phyloP scores from a whole-genome alignment of 345 rosid species.

The Syzygium aromaticum region DNA sequence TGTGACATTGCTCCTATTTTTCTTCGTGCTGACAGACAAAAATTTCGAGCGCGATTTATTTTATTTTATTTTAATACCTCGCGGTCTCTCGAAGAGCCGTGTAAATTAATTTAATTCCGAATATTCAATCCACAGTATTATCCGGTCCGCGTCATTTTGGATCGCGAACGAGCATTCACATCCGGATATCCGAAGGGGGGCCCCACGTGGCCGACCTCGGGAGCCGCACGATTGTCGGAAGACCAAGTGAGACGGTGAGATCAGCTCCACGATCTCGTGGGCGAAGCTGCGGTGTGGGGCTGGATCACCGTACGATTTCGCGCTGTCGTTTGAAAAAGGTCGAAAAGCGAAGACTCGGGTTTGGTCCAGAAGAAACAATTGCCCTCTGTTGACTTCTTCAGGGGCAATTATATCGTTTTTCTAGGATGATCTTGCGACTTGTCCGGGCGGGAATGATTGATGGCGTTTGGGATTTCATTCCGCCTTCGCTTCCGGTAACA shows the following conservation, averaged over 20 bases:
- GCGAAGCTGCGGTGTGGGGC: neutral
- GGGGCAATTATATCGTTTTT: neutral
- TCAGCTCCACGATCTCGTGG: neutral
- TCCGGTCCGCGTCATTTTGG: neutral
- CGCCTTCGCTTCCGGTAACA: neutral
- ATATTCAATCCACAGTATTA: neutral
- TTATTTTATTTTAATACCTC: neutral
- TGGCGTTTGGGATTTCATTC: neutral
- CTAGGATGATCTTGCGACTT: neutral
- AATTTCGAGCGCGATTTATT: neutral
- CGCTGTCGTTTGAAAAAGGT: neutral
- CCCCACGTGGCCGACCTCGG: neutral
- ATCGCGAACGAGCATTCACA: neutral
- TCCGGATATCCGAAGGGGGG: neutral
- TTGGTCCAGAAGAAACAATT: neutral
- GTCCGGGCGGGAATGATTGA: neutral
- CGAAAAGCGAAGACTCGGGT: accelerated
- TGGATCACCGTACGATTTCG: neutral
- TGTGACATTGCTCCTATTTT: neutral
- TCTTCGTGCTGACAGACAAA: neutral
- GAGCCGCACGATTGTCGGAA: neutral
- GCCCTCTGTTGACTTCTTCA: neutral
- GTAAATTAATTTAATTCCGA: neutral
- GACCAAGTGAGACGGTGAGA: neutral
- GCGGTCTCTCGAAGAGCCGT: neutral